Percentiles rank a stretch among this genome's conserved stretches.
Conservation (phyloP, 495 filamentous ascomycete genomes). For the Pyronema domesticum region DNA sequence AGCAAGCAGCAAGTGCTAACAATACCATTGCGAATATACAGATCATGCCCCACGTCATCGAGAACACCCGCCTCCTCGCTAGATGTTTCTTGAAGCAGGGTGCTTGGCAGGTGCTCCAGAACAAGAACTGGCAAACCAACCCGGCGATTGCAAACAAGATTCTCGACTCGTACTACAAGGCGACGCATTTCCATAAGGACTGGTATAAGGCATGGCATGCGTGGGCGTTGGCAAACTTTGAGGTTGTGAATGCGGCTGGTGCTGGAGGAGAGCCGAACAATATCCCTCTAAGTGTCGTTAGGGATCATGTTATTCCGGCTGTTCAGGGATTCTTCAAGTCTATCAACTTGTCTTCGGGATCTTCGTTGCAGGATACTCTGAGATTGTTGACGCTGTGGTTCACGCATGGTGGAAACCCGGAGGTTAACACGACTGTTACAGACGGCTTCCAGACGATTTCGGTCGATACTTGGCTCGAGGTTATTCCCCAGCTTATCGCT, state of each 20-base stretch:
- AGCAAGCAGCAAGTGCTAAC: slow-evolving; percentile 23
- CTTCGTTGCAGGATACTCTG: slow-evolving; percentile 87
- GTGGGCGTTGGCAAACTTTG: slow-evolving; percentile 98
- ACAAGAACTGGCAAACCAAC: slow-evolving; percentile 22
- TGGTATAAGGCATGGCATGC: slow-evolving; percentile 99
- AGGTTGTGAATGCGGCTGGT: slow-evolving; percentile 54
- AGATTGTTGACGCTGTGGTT: slow-evolving; percentile 92
- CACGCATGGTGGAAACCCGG: slow-evolving; percentile 67
- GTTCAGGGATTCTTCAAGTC: slow-evolving; percentile 91
- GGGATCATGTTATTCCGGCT: slow-evolving; percentile 82
- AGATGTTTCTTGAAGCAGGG: slow-evolving; percentile 91
- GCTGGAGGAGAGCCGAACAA: slow-evolving; percentile 18
- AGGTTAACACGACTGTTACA: slow-evolving; percentile 71
- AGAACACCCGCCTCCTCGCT: slow-evolving; percentile 62
- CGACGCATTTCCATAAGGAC: slow-evolving; percentile 73
- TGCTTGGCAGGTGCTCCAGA: slow-evolving; percentile 71
- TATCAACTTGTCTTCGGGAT: slow-evolving; percentile 74
- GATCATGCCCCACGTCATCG: slow-evolving; percentile 27
- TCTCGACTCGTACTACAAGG: slow-evolving; percentile 68
- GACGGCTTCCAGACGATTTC: slow-evolving; percentile 81
- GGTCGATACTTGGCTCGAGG: slow-evolving; percentile 94
- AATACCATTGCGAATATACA: neutral
- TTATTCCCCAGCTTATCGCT: slow-evolving; percentile 92
- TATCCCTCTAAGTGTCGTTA: slow-evolving; percentile 45
- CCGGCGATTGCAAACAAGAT: slow-evolving; percentile 40